Percentiles rank a stretch among this genome's conserved stretches.
Evolutionary conservation across 331 rosid species (phyloP).

Genomic region (Stylosanthes scabra): DNA sequence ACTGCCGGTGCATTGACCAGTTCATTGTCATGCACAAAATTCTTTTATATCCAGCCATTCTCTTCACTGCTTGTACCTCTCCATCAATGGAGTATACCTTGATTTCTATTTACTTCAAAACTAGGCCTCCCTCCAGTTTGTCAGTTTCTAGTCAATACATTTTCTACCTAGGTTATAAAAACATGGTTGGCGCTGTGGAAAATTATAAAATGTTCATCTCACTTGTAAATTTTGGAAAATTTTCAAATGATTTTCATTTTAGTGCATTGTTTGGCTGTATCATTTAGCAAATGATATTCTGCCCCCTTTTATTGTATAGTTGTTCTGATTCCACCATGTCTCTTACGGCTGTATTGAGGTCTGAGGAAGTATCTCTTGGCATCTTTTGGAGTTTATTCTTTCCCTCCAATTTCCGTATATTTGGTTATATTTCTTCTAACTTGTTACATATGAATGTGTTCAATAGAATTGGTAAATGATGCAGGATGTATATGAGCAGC

Average conservation of each 20-base stretch:
- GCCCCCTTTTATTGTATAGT: slow-evolving; percentile 34
- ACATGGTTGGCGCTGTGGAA: slow-evolving; percentile 29
- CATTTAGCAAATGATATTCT: slow-evolving; percentile 27
- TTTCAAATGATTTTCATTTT: slow-evolving; percentile 14
- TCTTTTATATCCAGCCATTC: slow-evolving; percentile 22
- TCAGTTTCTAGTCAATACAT: slow-evolving; percentile 18
- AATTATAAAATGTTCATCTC: slow-evolving; percentile 26
- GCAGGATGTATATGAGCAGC: slow-evolving; percentile 99
- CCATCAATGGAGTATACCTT: slow-evolving; percentile 21
- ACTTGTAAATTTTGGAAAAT: slow-evolving; percentile 24
- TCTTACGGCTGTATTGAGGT: slow-evolving; percentile 15
- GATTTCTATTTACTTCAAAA: slow-evolving; percentile 24
- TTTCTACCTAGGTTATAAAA: slow-evolving; percentile 35
- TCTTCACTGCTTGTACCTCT: slow-evolving; percentile 20
- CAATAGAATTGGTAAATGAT: slow-evolving; percentile 40
- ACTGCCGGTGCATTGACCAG: slow-evolving; percentile 38
- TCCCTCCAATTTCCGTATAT: neutral
- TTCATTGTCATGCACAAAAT: slow-evolving; percentile 18
- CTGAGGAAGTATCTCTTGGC: slow-evolving; percentile 29
- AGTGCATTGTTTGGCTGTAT: slow-evolving; percentile 24
- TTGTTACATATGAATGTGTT: slow-evolving; percentile 25
- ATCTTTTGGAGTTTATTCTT: slow-evolving; percentile 8
- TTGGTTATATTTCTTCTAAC: slow-evolving; percentile 10
- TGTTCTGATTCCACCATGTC: slow-evolving; percentile 24
- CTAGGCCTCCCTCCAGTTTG: slow-evolving; percentile 13